A percentile compares a stretch with the other conserved stretches of the same genome.
phyloP scores from a whole-genome alignment of 2,329 filamentous ascomycete species.

The Fusarium xyrophilum region DNA sequence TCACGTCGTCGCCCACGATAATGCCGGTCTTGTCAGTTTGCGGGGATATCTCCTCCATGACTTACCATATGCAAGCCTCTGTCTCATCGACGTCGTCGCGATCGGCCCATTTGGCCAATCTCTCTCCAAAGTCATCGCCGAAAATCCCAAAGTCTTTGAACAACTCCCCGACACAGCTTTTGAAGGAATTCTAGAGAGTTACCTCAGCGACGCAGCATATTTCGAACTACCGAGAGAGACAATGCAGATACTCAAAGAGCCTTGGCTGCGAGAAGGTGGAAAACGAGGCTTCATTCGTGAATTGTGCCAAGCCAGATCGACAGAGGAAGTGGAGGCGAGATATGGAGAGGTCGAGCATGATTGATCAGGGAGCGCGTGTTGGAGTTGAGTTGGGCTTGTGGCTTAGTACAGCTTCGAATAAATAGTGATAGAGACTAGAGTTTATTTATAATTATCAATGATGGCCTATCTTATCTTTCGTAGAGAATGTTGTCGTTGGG shows the following conservation, averaged over 20 bases:
- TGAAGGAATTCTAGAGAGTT: slow-evolving; percentile 50
- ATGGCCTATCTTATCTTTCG: accelerated
- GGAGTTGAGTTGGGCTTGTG: slow-evolving; percentile 49
- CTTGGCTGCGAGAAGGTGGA: slow-evolving; percentile 45
- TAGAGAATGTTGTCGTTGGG: background rate
- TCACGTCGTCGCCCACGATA: slow-evolving; percentile 54
- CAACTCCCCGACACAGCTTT: slow-evolving; percentile 45
- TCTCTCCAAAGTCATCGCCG: slow-evolving; percentile 51
- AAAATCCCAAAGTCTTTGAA: slow-evolving; percentile 47
- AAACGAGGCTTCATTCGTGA: slow-evolving; percentile 51
- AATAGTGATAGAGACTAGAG: accelerated
- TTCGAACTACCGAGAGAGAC: slow-evolving; percentile 41
- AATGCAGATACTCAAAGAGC: slow-evolving; percentile 47
- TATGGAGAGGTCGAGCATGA: slow-evolving; percentile 51
- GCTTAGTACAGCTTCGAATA: slow-evolving; percentile 20
- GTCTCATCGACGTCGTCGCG: slow-evolving; percentile 53
- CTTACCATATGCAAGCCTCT: slow-evolving; percentile 48
- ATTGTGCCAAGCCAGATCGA: slow-evolving; percentile 43
- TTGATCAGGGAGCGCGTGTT: slow-evolving; percentile 51
- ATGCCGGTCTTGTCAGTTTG: slow-evolving; percentile 51
- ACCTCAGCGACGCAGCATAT: slow-evolving; percentile 50
- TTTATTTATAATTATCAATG: accelerated
- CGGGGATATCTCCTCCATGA: slow-evolving; percentile 49
- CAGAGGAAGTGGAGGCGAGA: slow-evolving; percentile 46
- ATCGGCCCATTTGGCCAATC: slow-evolving; percentile 52